A percentile compares a stretch with the other conserved stretches of the same genome.
Conservation (phyloP, 2,329 filamentous ascomycete genomes). For the Aschersonia sp. region DNA sequence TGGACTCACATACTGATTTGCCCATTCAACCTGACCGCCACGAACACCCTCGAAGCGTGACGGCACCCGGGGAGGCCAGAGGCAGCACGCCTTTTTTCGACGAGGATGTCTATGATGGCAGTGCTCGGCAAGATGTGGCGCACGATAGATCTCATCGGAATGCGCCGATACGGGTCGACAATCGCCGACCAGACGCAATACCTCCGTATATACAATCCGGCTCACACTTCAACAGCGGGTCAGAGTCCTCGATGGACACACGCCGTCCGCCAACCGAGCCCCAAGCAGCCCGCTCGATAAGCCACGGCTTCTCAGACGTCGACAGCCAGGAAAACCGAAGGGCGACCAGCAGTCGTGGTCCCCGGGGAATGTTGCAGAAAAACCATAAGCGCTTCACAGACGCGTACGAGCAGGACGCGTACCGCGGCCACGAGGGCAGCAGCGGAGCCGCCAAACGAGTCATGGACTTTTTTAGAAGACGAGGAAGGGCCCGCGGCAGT, state of each 20-base stretch:
- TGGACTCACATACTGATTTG: constrained; percentile 36
- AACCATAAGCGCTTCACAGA: constrained; percentile 79
- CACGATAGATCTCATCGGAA: constrained; percentile 25
- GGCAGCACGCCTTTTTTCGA: constrained; percentile 25
- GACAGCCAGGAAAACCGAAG: constrained; percentile 27
- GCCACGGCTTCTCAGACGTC: constrained; percentile 24
- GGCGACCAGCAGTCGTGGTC: constrained; percentile 21
- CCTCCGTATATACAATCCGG: constrained; percentile 31
- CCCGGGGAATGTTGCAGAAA: constrained; percentile 57
- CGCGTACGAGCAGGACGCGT: constrained; percentile 65
- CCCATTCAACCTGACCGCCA: constrained; percentile 31
- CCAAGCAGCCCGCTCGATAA: constrained; percentile 27
- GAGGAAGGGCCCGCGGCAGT: constrained; percentile 58
- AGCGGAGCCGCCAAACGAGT: constrained; percentile 80
- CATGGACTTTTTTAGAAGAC: constrained; percentile 94
- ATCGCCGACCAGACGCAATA: constrained; percentile 24
- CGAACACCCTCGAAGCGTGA: constrained; percentile 17
- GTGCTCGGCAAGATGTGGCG: constrained; percentile 17
- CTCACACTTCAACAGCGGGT: constrained; percentile 32
- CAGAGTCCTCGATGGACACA: constrained; percentile 38
- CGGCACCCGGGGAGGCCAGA: constrained; percentile 19
- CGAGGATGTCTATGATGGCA: constrained; percentile 19
- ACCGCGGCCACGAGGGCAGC: constrained; percentile 59
- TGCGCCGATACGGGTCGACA: constrained; percentile 23
- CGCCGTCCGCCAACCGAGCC: constrained; percentile 24